Evolutionary conservation across 345 rosid species (phyloP), one percentile per base, ranked within the genome.

Genomic region (Cardamine chenopodiifolia): DNA sequence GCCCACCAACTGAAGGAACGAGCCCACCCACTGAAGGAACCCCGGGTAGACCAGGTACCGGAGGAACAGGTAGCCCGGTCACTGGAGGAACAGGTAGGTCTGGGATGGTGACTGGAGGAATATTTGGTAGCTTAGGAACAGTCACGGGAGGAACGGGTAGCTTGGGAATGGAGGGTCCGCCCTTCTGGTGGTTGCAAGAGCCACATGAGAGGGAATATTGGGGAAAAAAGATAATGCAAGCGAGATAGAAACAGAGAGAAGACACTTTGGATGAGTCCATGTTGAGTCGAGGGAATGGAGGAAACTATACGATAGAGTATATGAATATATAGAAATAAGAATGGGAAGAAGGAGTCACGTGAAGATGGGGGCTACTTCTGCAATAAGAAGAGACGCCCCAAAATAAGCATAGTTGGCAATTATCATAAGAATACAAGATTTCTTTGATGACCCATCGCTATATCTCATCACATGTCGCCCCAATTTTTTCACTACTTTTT

Each of bases 351-450:
- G 82, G 78, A 42, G 70, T 82, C 98, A 92, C 95, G 97, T 92
- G 95, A 87, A 85, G 70, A 72, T 71, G 82, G 79, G 81, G 77
- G 82, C 78, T 78, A 65, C 81, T 72, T 61, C 63, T 71, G 59
- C 71, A 49, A 74, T 70, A 69, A 37, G 77, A 78, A 62, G 85
- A 79, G 80, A 85, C 7, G 74, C 79, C 80, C 90, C 89, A 93
- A 86, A 88, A 86, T 20, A 81, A 71, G 85, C 90, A 87, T 79
- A 85, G 97, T 83, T 88, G 97, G 88, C 93, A 79, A 35, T 66
- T 70, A 76, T 67, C 77, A 62, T 79, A 69, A 72, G 75, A 61
- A 60, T 78, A 62, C 76, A 76, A 73, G 70, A 65, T 47, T 71
- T 20, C 5, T 31, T 66, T 59, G 23, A 78, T 66, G 81, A 78